Evolutionary conservation across 2,329 filamentous ascomycete species (phyloP).

Genomic region (Xylariaceae sp.): DNA sequence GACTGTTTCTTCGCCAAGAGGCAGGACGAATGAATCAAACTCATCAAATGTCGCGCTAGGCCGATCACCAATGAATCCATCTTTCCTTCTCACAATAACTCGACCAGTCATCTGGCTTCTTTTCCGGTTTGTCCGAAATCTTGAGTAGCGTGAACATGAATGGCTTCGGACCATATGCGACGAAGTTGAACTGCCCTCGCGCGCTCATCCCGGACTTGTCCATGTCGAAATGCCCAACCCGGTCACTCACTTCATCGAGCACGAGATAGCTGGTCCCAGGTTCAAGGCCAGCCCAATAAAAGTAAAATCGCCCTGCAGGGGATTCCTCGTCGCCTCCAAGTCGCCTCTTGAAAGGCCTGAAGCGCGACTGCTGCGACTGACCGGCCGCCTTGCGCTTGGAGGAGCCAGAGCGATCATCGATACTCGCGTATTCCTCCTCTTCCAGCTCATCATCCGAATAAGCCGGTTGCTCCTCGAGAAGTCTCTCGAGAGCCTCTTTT

Average conservation of each 20-base stretch:
- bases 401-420: not conserved
- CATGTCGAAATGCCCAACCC: conserved; percentile 8
- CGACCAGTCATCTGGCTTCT: conserved; percentile 4
- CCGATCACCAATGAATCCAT: conserved; percentile 6
- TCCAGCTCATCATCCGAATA: not conserved
- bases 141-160: conserved; percentile 12
- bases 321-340: not conserved
- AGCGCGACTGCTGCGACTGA: not conserved
- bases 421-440: not conserved
- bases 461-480: conserved; percentile 6
- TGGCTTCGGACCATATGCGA: not conserved
- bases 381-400: conserved; percentile 6
- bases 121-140: conserved; percentile 3
- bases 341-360: conserved; percentile 5
- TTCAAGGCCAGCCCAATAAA: conserved; percentile 9
- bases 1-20: too few species aligned
- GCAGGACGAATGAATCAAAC: too few species aligned
- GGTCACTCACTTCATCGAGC: conserved; percentile 6
- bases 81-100: conserved; percentile 9
- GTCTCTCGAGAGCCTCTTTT: conserved; percentile 5
- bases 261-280: not conserved
- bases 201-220: conserved; percentile 10
- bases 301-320: conserved; percentile 4
- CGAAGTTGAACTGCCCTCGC: conserved; percentile 2
- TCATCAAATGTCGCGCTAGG: too few species aligned